Percentiles rank a stretch among this genome's conserved stretches.
These are phyloP conservation scores for Talaromyces stipitatus DNA, from an alignment of 495 filamentous ascomycete species.

Conservation along the genomic window DNA sequence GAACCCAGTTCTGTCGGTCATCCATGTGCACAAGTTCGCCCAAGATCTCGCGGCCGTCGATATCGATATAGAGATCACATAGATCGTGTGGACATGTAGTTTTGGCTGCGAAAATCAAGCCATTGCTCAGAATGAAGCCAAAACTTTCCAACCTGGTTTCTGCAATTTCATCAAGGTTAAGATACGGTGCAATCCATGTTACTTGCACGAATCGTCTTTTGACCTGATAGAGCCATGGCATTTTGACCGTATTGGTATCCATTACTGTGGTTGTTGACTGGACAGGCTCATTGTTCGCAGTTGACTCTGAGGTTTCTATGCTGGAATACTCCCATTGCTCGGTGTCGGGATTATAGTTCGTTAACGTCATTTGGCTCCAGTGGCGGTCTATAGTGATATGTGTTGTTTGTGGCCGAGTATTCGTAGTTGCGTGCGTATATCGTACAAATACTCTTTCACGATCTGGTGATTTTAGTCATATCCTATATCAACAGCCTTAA, in stretches of 20 bases:
- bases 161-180: neutral
- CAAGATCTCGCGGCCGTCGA: constrained; percentile 1
- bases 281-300: neutral
- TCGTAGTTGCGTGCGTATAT: neutral
- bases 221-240: neutral
- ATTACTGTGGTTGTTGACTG: neutral
- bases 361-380: neutral
- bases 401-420: neutral
- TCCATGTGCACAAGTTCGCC: constrained; percentile 2
- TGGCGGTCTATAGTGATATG: constrained; percentile 2
- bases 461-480: no score
- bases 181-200: neutral
- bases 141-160: neutral
- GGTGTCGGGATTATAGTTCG: neutral
- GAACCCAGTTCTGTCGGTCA: constrained; percentile 2
- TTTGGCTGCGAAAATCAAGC: neutral
- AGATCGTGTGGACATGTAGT: constrained; percentile 2
- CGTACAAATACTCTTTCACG: constrained; percentile 2
- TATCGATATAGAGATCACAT: constrained; percentile 5
- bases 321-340: constrained; percentile 2
- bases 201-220: constrained; percentile 4
- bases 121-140: neutral
- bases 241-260: neutral
- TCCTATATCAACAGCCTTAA: neutral
- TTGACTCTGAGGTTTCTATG: neutral